Percentiles rank a stretch among this genome's conserved stretches.
These are phyloP conservation scores for Russula ochroleuca DNA, from an alignment of 768 basidiomycete genomes.

Conservation along the genomic window DNA sequence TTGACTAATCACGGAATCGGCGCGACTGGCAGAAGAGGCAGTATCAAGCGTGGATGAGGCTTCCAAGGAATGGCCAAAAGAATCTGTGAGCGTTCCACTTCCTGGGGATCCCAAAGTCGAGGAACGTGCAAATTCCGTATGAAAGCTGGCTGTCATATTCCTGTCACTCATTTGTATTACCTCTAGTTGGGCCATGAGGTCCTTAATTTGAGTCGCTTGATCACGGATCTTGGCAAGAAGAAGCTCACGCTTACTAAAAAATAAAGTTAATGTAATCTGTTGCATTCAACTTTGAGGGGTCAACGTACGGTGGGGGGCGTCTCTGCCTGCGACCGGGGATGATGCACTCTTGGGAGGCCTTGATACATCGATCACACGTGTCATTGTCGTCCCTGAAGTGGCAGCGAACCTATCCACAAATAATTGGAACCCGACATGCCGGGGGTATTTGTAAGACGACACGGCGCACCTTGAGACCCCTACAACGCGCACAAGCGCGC, in stretches of 20 bases:
- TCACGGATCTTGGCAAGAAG: conserved; percentile 72
- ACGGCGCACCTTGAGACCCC: conserved; percentile 25
- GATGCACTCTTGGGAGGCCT: conserved; percentile 66
- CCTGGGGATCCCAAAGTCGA: conserved; percentile 27
- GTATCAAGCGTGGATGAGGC: conserved; percentile 6
- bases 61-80: conserved; percentile 11
- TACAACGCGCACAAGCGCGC: conserved; percentile 28
- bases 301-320: conserved; percentile 66
- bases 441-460: neutral
- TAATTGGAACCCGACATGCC: neutral
- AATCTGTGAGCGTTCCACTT: conserved; percentile 13
- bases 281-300: neutral
- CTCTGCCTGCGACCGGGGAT: conserved; percentile 85
- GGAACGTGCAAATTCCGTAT: conserved; percentile 25
- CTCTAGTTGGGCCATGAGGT: conserved; percentile 67
- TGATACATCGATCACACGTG: conserved; percentile 69
- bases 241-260: conserved; percentile 67
- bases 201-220: conserved; percentile 67
- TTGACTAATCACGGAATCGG: conserved; percentile 36
- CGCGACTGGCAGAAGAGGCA: conserved; percentile 14
- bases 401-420: conserved; percentile 56
- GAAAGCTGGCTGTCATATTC: conserved; percentile 19
- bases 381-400: conserved; percentile 70
- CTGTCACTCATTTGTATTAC: conserved; percentile 34
- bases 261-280: neutral